phyloP scores from a whole-genome alignment of 1,139 yeast genomes.

The Debaryomycetaceae sp. region DNA sequence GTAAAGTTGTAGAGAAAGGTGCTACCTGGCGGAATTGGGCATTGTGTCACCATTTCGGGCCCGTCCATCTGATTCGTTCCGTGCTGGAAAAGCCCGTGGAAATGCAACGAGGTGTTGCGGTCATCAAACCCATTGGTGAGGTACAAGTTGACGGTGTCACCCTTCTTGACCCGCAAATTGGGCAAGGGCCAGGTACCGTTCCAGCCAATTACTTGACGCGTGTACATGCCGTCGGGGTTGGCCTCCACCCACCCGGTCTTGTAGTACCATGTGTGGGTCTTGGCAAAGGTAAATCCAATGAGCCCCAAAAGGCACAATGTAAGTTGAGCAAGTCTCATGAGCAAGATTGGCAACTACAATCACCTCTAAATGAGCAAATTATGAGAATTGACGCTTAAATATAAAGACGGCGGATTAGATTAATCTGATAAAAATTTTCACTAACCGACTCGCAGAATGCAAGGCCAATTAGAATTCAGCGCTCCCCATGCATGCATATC shows the following conservation, averaged over 20 bases:
- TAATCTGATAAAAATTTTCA: slow-evolving; percentile 9
- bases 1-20: slow-evolving; percentile 63
- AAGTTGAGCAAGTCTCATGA: no score
- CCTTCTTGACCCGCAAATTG: slow-evolving; percentile 55
- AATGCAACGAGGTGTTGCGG: slow-evolving; percentile 61
- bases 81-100: slow-evolving; percentile 71
- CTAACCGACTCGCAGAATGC: slow-evolving; percentile 9
- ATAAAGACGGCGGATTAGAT: slow-evolving; percentile 5
- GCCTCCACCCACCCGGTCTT: slow-evolving; percentile 53
- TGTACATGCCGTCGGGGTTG: slow-evolving; percentile 60
- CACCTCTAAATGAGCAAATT: slow-evolving; percentile 7
- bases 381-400: no score
- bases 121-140: slow-evolving; percentile 55
- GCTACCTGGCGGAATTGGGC: slow-evolving; percentile 68
- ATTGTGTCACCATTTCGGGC: slow-evolving; percentile 71
- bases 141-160: slow-evolving; percentile 57
- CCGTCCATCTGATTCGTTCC: slow-evolving; percentile 69
- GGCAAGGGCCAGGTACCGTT: slow-evolving; percentile 77
- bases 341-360: neutral
- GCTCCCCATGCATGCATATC: slow-evolving; percentile 1
- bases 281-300: slow-evolving; percentile 21
- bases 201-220: slow-evolving; percentile 56
- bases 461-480: slow-evolving; percentile 7
- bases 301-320: slow-evolving; percentile 8
- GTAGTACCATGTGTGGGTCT: slow-evolving; percentile 50